Base-by-base conservation (phyloP, 352 stramenopile genomes). In the Pythium monospermum region DNA sequence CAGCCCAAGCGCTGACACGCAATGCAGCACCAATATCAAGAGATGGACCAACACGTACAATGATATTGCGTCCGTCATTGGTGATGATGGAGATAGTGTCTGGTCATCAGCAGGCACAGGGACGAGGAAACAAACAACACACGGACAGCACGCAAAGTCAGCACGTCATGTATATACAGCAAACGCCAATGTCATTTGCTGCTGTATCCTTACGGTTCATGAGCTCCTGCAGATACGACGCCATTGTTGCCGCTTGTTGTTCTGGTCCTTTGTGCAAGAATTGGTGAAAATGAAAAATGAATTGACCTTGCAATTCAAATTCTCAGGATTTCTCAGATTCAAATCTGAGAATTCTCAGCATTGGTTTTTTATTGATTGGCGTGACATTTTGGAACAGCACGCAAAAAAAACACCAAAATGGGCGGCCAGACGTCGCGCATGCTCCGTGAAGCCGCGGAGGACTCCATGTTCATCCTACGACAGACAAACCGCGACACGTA, bases 51-150 rank as follows among this genome's bases (percentile, higher is more conserved):
- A 8, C 16, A 70, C 78, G 48, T 72, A 94, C 91, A 53, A 97
- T 87, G 63, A 97, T 97, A 64, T 97, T 96, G 57, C 88, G 80
- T n/a, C 90, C 90, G 60, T 97, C 90, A 54, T 96, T 96, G 7
- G 90, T 97, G 62, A 97, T 96, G 25, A 97, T 80, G 12, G 84
- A 96, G 57, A 97, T 90, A 39, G 76, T 94, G 33, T 89, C 83
- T 94, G 63, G 27, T 35, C 11, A 22, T 15, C 35, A 27, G 13
- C 12, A 19, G 39, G 16, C 26, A 2, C 23, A 48, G 13, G 21
- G 11, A 33, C 18, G 47, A 18, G 12, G 5, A 5, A 15, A 33
- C 3, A 31, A 54, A 27, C 30, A 36, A 49, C 19, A 47, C 13
- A 31, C 6, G 23, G 23, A 13, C 30, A 35, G 30, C 16, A 7